Evolutionary conservation across 352 stramenopile species (phyloP), one percentile per base, ranked within the genome.

Genomic region (Pythium aquatile): DNA sequence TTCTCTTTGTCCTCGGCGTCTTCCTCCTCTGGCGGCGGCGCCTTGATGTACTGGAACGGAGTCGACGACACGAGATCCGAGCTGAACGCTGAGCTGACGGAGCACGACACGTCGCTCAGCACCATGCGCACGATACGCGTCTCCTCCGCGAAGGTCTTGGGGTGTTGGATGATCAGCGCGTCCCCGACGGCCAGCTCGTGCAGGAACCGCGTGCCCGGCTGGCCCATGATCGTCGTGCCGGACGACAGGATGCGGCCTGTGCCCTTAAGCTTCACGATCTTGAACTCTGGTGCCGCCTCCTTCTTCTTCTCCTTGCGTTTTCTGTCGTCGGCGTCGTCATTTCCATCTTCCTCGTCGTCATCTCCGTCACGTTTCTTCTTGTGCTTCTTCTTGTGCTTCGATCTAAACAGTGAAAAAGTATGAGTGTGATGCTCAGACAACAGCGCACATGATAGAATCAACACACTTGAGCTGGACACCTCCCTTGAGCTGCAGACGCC

Each of bases 111-210:
- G 65, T 97, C 87, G 54, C 83, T 96, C 13, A 97, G 76, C 61
- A 97, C 90, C 88, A 97, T 96, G 33, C 83, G 82, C 54, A 97
- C 74, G 55, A 97, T 94, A n/a, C 87, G 78, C 52, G 87, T 96
- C 73, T 97, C 90, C 58, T 96, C 87, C 17, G 72, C 56, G 5
- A 96, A 71, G 26, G 85, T 91, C 47, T 78, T 96, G n/a, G 90
- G 90, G 70, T 97, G 90, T 48, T 85, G 78, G 33, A 97, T 83
- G 63, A 97, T 78, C 44, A 97, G 76, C 4, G 90, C 90, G 65
- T 97, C 90, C 44, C 89, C 89, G 28, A 85, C 74, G 26, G 71
- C 63, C 47, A 97, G 69, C 58, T 97, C 84, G 44, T 84, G 79
- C 47, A 95, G 78, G 67, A 97, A 97, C 44, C 81, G 83, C 42